phyloP scores from a whole-genome alignment of 441 rosid genomes.

The Theobroma grandiflorum region DNA sequence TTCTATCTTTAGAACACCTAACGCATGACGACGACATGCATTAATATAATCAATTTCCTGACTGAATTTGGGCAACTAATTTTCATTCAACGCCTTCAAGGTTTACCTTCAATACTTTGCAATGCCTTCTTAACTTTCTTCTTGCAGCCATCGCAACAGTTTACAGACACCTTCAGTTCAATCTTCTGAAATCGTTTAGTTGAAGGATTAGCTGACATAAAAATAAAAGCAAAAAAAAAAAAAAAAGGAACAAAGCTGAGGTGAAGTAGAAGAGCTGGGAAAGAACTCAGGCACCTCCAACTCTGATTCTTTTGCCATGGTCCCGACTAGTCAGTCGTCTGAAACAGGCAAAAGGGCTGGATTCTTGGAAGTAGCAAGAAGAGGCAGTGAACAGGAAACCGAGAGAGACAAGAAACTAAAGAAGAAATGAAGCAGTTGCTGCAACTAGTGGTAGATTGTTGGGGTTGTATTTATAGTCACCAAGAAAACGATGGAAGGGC shows the following conservation, averaged over 20 bases:
- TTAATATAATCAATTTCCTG: too few relatives aligned
- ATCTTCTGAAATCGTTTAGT: slow-evolving; percentile 48
- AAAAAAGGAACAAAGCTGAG: not conserved
- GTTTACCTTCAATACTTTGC: slow-evolving; percentile 53
- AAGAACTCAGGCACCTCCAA: slow-evolving; percentile 38
- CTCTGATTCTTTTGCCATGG: slow-evolving; percentile 54
- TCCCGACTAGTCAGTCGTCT: not conserved
- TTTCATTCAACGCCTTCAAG: not conserved
- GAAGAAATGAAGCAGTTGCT: not conserved
- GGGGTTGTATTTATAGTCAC: slow-evolving; percentile 42
- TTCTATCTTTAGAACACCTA: slow-evolving; percentile 64
- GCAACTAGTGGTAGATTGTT: slow-evolving; percentile 22
- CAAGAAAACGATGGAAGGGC: slow-evolving; percentile 5
- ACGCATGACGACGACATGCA: not conserved
- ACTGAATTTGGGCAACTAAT: too few relatives aligned
- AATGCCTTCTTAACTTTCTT: slow-evolving; percentile 64
- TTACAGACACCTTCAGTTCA: slow-evolving; percentile 60
- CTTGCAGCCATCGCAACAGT: slow-evolving; percentile 78
- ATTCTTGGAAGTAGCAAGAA: not conserved
- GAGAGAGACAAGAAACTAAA: not conserved
- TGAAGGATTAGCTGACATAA: not conserved
- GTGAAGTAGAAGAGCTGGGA: not conserved
- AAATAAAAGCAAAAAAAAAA: not conserved
- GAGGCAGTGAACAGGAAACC: slow-evolving; percentile 3
- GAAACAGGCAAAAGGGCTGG: not conserved